Base-by-base conservation (phyloP, 2,329 filamentous ascomycete genomes). In the Nannizzia gypsea region DNA sequence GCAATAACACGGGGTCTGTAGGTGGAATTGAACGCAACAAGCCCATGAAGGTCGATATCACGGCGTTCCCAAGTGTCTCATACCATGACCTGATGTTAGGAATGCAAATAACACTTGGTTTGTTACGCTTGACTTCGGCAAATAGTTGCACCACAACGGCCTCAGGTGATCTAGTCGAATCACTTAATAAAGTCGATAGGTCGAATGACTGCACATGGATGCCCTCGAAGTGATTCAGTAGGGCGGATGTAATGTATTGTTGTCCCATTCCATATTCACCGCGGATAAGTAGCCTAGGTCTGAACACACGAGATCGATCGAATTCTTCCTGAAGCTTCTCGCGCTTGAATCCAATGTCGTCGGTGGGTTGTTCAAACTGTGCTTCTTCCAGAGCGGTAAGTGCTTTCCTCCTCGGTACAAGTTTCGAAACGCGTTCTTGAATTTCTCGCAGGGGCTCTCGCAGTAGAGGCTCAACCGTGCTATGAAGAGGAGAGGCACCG, bases 171-270 rank as follows among this genome's bases (percentile, higher is more conserved):
- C 89, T 83, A 63, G 88, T 85, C 2, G 84, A 83, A 70, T 99
- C 93, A 60, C 87, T 89, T 61, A 95, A 80, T 60, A 99, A 79
- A 15, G 88, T 93, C 0, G 91, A 85, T 60, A 99, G 80, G 72
- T 96, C 95, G 71, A 99, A 95, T 59, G 88, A 90, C 71, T 97
- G 91, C 2, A 99, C 89, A 74, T 97, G 90, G 1, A 97, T 81
- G 26, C 91, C 90, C 73, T 99, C 93, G 59, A 99, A 87, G 69
- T 95, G 86, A 71, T 95, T 90, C 64, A 97, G 77, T 57, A 97
- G 77, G 3, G 92, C 93, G 55, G 86, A 85, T 31, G 89, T 85
- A 42, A 99, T 78, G 67, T 99, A 96, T 56, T 86, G 83, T 70
- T 99, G 95, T 0, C 95, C 93, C 92, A 97, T 97, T 8, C 93